These are phyloP conservation scores for Chenopodium formosanum DNA, from an alignment of 148 eudicot species.

Conservation along the genomic window DNA sequence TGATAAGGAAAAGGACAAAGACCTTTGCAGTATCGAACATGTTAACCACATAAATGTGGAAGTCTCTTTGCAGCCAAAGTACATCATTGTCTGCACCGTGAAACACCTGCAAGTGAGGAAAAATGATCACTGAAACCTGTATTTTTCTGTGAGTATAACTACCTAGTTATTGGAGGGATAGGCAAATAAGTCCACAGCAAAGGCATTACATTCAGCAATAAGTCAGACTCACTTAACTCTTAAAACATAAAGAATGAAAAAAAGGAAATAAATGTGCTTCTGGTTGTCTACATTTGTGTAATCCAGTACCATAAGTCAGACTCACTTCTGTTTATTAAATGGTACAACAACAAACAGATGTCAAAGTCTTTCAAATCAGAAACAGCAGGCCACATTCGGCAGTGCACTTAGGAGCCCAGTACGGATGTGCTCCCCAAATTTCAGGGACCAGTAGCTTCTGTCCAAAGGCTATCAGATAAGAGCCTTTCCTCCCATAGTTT, in stretches of 20 bases:
- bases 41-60: slow-evolving; percentile 87
- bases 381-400: no score
- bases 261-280: background rate
- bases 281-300: background rate
- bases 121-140: background rate
- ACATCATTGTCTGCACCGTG: slow-evolving; percentile 97
- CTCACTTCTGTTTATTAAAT: no score
- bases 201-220: background rate
- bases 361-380: no score
- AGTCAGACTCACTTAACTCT: background rate
- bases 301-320: background rate
- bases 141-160: background rate
- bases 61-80: slow-evolving; percentile 98
- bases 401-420: no score
- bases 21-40: slow-evolving; percentile 98
- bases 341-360: no score
- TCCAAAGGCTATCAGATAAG: no score
- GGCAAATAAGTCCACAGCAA: background rate
- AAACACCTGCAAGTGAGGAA: slow-evolving; percentile 58
- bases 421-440: no score
- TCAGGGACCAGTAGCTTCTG: no score
- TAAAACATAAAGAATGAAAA: background rate
- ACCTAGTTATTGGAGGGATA: background rate
- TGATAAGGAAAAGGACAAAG: slow-evolving; percentile 6
- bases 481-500: no score